Conservation (phyloP, 2,329 filamentous ascomycete genomes). For the Fusarium fracticaudum region DNA sequence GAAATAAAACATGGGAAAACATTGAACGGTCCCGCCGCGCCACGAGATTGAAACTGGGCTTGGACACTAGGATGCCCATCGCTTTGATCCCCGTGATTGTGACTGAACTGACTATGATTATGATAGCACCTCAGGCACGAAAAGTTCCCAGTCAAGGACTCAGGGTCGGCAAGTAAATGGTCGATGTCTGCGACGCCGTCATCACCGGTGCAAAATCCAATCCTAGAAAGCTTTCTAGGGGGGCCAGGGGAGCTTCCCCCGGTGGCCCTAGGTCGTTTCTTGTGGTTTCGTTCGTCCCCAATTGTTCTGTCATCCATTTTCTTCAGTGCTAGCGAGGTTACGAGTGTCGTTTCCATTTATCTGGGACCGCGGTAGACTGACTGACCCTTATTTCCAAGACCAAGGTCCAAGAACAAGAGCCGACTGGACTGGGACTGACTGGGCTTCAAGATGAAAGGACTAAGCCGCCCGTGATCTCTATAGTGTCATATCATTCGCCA, state of each 20-base stretch:
- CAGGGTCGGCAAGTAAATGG: conserved; percentile 21
- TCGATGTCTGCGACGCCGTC: conserved; percentile 23
- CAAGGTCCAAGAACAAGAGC: background rate
- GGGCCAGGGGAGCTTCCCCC: conserved; percentile 32
- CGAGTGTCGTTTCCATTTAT: conserved; percentile 24
- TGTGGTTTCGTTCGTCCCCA: conserved; percentile 30
- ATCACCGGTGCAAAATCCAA: conserved; percentile 13
- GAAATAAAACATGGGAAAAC: conserved; percentile 22
- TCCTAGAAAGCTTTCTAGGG: conserved; percentile 33
- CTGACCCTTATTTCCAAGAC: conserved; percentile 17
- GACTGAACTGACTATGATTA: background rate
- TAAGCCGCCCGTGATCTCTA: conserved; percentile 34
- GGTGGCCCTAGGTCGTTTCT: conserved; percentile 26
- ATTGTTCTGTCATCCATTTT: conserved; percentile 33
- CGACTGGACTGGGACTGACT: conserved; percentile 4
- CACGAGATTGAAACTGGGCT: conserved; percentile 26
- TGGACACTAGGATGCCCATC: conserved; percentile 26
- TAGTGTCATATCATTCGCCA: conserved; percentile 30
- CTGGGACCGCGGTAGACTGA: conserved; percentile 29
- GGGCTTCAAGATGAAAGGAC: conserved; percentile 21
- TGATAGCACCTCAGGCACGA: conserved; percentile 6
- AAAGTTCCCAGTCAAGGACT: background rate
- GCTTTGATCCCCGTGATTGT: conserved; percentile 14
- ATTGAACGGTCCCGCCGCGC: conserved; percentile 13
- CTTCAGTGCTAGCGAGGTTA: conserved; percentile 20